Evolutionary conservation across 129 eudicot species (phyloP), one percentile per base, ranked within the genome.

Genomic region (Flaveria trinervia): DNA sequence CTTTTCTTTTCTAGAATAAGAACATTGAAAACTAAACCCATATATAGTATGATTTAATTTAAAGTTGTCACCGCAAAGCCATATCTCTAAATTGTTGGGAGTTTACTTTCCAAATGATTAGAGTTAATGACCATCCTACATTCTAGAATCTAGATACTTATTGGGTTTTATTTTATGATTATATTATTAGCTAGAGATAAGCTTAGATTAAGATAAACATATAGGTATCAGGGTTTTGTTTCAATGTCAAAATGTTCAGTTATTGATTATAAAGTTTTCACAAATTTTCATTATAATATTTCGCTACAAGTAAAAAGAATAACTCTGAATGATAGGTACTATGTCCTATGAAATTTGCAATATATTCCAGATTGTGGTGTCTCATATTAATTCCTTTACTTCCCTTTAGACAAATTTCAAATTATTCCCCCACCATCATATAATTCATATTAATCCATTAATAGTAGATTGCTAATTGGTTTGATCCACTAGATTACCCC

Each of bases 1-100:
- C 68, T 55, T 68, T 77, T 77, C n/a, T 43, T 77, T 68, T 68
- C 81, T 70, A 30, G 70, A 49, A 70, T 45, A 60, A 59, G 16
- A 14, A 64, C 11, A 64, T 41, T 10, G 23, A 51, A 36, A 18
- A 66, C 15, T 10, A 36, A 39, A 66, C 28, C 71, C 71, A 39
- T n/a, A 66, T 36, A 66, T 39, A 41, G 5, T 18, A 39, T 50
- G 66, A 11, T 17, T 76, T 33, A 3, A 75, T 65, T 50, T 48
- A 13, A 62, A 48, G 65, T 51, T 1, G 20, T 13, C 49, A 65
- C 36, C 14, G 13, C 64, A 75, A 11, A n/a, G 65, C 65, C 36
- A 49, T 64, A 50, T 76, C 44, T 30, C 50, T 2, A 62, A 3
- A 26, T 11, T 5, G 18, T 64, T 30, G 46, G 46, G 10, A 64